These are phyloP conservation scores for Fusarium sp. DNA, from an alignment of 2,329 filamentous ascomycete genomes.

Conservation along the genomic window DNA sequence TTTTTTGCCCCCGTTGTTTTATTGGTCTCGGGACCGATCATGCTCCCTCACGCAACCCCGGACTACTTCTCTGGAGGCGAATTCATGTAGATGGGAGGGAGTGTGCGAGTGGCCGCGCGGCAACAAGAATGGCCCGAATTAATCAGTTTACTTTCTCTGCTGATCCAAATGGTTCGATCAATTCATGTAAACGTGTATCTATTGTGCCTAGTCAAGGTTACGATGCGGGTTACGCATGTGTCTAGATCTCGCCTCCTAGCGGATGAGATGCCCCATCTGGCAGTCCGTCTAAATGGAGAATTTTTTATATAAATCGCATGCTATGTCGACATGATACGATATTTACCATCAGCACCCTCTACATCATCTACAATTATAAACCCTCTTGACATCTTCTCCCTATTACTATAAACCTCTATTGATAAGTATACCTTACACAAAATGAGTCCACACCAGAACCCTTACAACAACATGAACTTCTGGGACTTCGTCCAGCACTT, in stretches of 20 bases:
- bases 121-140: constrained; percentile 24
- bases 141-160: constrained; percentile 17
- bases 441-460: constrained; percentile 45
- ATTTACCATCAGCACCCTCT: constrained; percentile 21
- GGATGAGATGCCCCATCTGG: constrained; percentile 33
- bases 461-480: constrained; percentile 43
- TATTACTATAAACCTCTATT: neutral
- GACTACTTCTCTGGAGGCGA: constrained; percentile 16
- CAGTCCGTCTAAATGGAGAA: constrained; percentile 16
- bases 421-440: neutral
- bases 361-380: constrained; percentile 18
- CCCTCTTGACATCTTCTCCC: constrained; percentile 3
- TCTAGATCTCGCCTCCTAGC: constrained; percentile 38
- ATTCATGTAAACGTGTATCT: constrained; percentile 38
- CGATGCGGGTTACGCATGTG: constrained; percentile 39
- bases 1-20: constrained; percentile 25
- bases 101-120: constrained; percentile 43
- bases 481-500: constrained; percentile 55
- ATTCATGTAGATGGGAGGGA: neutral
- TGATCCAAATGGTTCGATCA: constrained; percentile 42
- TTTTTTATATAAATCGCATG: constrained; percentile 39
- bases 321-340: constrained; percentile 14
- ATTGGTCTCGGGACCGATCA: constrained; percentile 42
- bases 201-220: constrained; percentile 26
- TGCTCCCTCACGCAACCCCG: constrained; percentile 9